Conservation (phyloP, 768 basidiomycete genomes). For the Auricularia cornea region DNA sequence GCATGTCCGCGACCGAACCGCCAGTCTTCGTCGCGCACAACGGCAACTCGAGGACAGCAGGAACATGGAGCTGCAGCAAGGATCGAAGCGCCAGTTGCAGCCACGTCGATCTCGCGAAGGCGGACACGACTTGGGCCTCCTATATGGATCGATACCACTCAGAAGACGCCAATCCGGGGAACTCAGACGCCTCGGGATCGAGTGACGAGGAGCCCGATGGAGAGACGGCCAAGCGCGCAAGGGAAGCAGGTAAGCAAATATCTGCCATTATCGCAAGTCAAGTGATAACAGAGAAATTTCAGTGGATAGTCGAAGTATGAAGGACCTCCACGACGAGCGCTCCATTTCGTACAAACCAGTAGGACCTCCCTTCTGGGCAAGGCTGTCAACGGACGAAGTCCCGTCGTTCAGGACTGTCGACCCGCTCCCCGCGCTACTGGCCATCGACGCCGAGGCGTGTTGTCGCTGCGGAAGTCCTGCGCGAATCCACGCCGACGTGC, state of each 20-base stretch:
- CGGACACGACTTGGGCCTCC: not conserved
- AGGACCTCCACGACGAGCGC: not conserved
- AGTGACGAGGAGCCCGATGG: not conserved
- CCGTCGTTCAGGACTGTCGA: not conserved
- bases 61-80: not conserved
- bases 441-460: not conserved
- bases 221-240: not conserved
- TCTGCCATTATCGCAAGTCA: not conserved
- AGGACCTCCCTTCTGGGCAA: not conserved
- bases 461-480: not conserved
- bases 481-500: too few relatives aligned
- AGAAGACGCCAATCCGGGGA: not conserved
- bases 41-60: not conserved
- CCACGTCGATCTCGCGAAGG: not conserved
- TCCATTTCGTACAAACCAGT: not conserved
- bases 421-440: not conserved
- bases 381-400: not conserved
- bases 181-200: not conserved
- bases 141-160: not conserved
- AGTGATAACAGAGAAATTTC: not conserved
- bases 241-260: not conserved
- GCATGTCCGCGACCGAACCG: not conserved
- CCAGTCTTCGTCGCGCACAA: not conserved
- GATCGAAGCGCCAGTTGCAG: not conserved
- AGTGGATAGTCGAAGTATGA: not conserved